phyloP scores from a whole-genome alignment of 257 asterid genomes.

The Salvia miltiorrhiza region DNA sequence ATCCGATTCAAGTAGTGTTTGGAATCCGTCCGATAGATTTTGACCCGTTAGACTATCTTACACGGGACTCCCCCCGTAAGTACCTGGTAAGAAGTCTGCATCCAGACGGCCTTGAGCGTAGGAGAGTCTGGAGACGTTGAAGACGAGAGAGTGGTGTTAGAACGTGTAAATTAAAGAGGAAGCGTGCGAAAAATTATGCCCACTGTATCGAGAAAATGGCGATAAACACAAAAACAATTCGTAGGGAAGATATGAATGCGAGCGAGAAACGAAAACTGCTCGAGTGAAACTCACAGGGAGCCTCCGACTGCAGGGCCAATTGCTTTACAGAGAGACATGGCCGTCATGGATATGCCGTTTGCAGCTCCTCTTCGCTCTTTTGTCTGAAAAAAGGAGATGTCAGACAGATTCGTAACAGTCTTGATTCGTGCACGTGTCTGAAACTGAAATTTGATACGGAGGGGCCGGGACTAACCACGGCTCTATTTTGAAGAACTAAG shows the following conservation, averaged over 20 bases:
- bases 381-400: conserved; percentile 36
- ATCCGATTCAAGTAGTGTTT: no score
- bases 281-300: conserved; percentile 50
- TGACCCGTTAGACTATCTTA: no score
- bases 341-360: conserved; percentile 83
- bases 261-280: neutral
- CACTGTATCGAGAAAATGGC: neutral
- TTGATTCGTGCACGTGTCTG: neutral
- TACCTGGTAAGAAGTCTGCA: conserved; percentile 70
- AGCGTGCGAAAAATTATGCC: neutral
- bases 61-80: no score
- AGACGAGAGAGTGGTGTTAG: neutral
- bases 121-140: conserved; percentile 50
- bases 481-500: conserved; percentile 75
- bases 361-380: conserved; percentile 84
- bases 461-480: conserved; percentile 53
- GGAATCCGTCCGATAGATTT: no score
- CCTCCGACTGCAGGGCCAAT: conserved; percentile 91
- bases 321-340: conserved; percentile 81
- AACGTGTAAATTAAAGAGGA: neutral
- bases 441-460: neutral
- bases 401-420: neutral
- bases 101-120: conserved; percentile 61
- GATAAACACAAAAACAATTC: neutral
- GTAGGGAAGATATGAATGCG: neutral